Evolutionary conservation across 108 stramenopile genomes (phyloP).

Genomic region (Conticribra guillardii): DNA sequence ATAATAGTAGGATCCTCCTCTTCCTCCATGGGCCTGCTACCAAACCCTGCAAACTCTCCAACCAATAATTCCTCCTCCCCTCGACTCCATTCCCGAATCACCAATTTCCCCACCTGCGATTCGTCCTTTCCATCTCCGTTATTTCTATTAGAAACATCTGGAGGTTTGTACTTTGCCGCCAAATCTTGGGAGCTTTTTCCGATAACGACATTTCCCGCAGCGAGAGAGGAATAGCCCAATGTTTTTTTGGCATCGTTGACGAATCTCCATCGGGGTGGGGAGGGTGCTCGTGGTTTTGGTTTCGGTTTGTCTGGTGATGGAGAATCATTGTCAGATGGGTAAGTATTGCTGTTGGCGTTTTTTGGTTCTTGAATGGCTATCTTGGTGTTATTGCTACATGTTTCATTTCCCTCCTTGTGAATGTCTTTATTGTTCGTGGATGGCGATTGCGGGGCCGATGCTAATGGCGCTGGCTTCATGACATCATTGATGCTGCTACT

Average conservation of each 20-base stretch:
- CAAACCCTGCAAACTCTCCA: background rate
- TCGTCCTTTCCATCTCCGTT: background rate
- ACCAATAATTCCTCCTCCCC: background rate
- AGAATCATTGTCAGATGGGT: too few relatives aligned
- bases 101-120: conserved; percentile 13
- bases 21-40: background rate
- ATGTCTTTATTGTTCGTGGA: too few relatives aligned
- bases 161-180: conserved; percentile 7
- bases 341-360: too few relatives aligned
- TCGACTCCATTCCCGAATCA: background rate
- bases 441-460: too few relatives aligned
- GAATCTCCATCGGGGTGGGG: conserved; percentile 27
- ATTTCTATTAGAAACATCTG: background rate
- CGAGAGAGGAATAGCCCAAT: conserved; percentile 9
- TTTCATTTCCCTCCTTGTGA: too few relatives aligned
- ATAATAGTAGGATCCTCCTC: too few relatives aligned
- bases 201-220: background rate
- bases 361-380: too few relatives aligned
- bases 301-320: too few relatives aligned
- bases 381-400: too few relatives aligned
- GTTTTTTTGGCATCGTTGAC: conserved; percentile 25
- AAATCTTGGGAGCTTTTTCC: conserved; percentile 13
- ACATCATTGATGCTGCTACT: too few relatives aligned
- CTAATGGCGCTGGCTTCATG: too few relatives aligned
- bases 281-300: conserved; percentile 8